Conservation (phyloP, 164 flowering plant genomes). For the Annona squamosa region DNA sequence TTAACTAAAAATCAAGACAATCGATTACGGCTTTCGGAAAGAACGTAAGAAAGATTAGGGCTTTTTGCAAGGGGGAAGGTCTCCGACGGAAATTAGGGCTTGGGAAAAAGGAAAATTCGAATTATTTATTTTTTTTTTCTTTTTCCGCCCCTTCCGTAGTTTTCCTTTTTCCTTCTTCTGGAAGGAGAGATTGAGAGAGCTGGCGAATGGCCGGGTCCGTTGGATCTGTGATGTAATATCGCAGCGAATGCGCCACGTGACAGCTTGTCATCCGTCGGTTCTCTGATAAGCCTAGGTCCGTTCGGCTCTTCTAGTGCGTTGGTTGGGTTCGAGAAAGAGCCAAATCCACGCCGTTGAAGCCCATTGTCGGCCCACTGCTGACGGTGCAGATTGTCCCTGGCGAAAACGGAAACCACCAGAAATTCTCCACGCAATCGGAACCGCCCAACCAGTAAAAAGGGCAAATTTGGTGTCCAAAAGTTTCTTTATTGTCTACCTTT, state of each 20-base stretch:
- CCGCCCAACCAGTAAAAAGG: too few relatives aligned
- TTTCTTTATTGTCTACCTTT: too few relatives aligned
- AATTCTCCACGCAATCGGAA: too few relatives aligned
- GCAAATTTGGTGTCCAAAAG: too few relatives aligned
- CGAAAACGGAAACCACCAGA: too few relatives aligned
- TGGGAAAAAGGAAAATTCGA: not conserved
- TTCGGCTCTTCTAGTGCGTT: conserved; percentile 14
- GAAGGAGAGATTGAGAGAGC: not conserved
- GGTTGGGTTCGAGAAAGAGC: not conserved
- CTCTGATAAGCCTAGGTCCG: conserved; percentile 34
- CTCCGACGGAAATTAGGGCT: conserved; percentile 6
- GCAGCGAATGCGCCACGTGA: conserved; percentile 39
- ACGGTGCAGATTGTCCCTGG: not conserved
- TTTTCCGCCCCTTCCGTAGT: not conserved
- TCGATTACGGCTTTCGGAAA: not conserved
- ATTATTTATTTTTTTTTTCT: not conserved
- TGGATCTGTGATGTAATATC: conserved; percentile 33
- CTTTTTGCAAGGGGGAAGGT: not conserved
- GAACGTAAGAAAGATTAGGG: not conserved
- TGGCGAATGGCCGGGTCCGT: conserved; percentile 33
- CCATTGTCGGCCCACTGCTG: not conserved
- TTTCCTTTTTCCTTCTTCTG: not conserved
- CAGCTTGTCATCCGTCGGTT: conserved; percentile 24
- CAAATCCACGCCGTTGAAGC: not conserved
- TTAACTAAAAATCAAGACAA: not conserved